phyloP scores from a whole-genome alignment of 2,329 filamentous ascomycete genomes.

The Fusarium abutilonis region DNA sequence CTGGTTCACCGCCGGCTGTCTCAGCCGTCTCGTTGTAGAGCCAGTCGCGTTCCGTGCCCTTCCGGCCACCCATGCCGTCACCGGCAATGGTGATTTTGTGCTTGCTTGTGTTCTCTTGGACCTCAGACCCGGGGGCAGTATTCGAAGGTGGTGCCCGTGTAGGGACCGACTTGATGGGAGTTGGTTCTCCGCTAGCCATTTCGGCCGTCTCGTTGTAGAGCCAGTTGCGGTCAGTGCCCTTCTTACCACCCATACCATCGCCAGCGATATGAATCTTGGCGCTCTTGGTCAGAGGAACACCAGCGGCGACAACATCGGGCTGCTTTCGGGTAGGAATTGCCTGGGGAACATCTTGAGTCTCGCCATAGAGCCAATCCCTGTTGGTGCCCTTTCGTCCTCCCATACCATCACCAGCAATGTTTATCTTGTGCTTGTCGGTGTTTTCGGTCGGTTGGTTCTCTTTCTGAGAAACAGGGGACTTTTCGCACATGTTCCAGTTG shows the following conservation, averaged over 20 bases:
- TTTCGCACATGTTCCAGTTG: slow-evolving; percentile 66
- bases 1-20: slow-evolving; percentile 3
- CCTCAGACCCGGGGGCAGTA: slow-evolving; percentile 7
- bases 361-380: slow-evolving; percentile 65
- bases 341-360: slow-evolving; percentile 46
- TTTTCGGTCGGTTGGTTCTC: slow-evolving; percentile 62
- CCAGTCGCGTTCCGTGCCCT: slow-evolving; percentile 65
- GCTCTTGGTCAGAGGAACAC: slow-evolving; percentile 29
- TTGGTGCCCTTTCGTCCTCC: slow-evolving; percentile 66
- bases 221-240: slow-evolving; percentile 64
- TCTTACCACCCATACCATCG: slow-evolving; percentile 72
- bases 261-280: slow-evolving; percentile 58
- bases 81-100: slow-evolving; percentile 59
- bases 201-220: slow-evolving; percentile 62
- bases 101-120: slow-evolving; percentile 28
- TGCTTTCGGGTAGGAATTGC: slow-evolving; percentile 34
- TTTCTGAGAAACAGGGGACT: slow-evolving; percentile 64
- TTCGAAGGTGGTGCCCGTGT: slow-evolving; percentile 48
- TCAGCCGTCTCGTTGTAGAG: slow-evolving; percentile 61
- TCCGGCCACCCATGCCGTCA: slow-evolving; percentile 72
- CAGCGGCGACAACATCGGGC: slow-evolving; percentile 22
- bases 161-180: slow-evolving; percentile 41
- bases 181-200: not conserved
- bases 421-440: slow-evolving; percentile 52
- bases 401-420: slow-evolving; percentile 72